Evolutionary conservation across 2,329 filamentous ascomycete species (phyloP).

Genomic region (Ceratocystis variospora): DNA sequence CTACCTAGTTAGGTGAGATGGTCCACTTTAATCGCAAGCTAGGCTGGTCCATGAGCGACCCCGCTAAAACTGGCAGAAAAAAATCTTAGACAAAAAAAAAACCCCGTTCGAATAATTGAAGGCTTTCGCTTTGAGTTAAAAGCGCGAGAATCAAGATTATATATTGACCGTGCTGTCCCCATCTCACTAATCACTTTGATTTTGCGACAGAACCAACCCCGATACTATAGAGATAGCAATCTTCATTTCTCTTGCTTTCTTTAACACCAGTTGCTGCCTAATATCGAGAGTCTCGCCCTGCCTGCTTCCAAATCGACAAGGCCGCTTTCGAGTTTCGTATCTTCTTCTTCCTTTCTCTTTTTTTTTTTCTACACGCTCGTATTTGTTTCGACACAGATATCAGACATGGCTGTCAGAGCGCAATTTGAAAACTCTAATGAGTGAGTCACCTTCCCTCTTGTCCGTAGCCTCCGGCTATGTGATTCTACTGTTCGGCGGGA

Average conservation of each 20-base stretch:
- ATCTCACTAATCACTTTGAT: neutral
- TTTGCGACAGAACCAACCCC: neutral
- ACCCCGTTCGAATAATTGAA: neutral
- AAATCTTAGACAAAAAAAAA: constrained; percentile 4
- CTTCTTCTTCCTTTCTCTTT: neutral
- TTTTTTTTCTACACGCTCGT: neutral
- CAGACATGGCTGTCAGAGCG: constrained; percentile 51
- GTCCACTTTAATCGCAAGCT: neutral
- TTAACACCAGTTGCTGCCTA: neutral
- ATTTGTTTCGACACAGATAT: neutral
- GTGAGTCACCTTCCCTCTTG: constrained; percentile 36
- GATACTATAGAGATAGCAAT: neutral
- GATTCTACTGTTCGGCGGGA: neutral
- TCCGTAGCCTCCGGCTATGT: neutral
- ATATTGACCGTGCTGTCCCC: neutral
- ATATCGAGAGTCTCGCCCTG: neutral
- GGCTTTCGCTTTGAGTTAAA: neutral
- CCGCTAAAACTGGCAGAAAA: constrained; percentile 13
- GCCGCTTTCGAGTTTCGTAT: neutral
- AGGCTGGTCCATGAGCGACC: neutral
- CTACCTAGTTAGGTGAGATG: neutral
- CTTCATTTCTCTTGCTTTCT: neutral
- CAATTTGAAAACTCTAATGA: constrained; percentile 88
- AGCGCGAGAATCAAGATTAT: neutral
- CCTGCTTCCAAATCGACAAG: neutral